Evolutionary conservation across 1,139 yeast species (phyloP), one percentile per base, ranked within the genome.

Genomic region (Sugiyamaella xylanicola): DNA sequence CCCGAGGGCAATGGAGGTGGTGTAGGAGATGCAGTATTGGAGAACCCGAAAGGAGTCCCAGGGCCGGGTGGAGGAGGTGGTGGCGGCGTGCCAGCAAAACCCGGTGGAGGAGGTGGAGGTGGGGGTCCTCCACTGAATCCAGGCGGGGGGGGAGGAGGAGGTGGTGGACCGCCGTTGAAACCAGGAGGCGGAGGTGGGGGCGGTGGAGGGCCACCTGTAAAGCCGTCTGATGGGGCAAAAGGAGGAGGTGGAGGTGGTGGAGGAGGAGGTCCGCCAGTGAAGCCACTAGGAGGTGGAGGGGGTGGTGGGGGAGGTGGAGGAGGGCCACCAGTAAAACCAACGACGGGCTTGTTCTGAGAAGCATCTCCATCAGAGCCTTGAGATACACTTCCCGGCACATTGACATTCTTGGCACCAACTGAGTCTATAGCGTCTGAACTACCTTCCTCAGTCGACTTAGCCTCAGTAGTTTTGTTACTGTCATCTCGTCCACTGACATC

Each of bases 61-160:
- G 74, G 72, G 2, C 68, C 66, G 4, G 66, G 66, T 13, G 66
- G 68, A 35, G 70, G 73, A 17, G 74, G 72, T 2, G 70, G 68
- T 4, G 66, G 66, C 4, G 68, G 66, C 4, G 61, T 57, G 11
- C 63, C 63, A 29, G 54, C 55, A 55, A 53, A 61, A 57, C 54
- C 56, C 21, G 56, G 55, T 17, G 67, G 61, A 20, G 64, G 58
- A 5, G 61, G 67, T 1, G 67, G 67, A 7, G 67, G 66, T 4
- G 67, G 69, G 29, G 69, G 74, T 22, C 73, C 72, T 3, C 62
- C 63, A 25, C 52, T 56, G 56, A 54, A 62, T 9, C 69, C 73
- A 4, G 70, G 71, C 1, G 74, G 73, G 11, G 74, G 74, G 1
- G 72, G 65, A n/a, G 68, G 61, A 20, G 66, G 66, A 13, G 68